Base-by-base conservation (phyloP, 768 basidiomycete species). In the Jaapia argillacea region DNA sequence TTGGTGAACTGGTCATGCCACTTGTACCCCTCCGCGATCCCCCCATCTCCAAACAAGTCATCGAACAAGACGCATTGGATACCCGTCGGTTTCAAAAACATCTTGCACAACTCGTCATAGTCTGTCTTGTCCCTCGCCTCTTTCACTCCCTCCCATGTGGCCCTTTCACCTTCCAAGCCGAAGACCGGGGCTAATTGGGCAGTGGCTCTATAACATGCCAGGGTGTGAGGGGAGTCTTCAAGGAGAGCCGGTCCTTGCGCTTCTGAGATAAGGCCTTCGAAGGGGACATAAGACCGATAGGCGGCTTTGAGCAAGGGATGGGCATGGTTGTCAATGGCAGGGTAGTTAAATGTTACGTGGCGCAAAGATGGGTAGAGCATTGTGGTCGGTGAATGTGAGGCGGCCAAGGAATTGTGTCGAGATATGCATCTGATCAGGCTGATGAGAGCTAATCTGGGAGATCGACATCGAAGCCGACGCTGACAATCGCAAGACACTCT, bases 321-420 rank as follows among this genome's bases (percentile, higher is more conserved):
- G 0, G 84, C 81, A 54, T 88, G 86, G 56, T 87, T 86, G 62
- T 88, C 85, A 54, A 85, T 82, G 1, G 74, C 75, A 16, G 79
- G 81, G 40, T 65, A 71, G 21, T 40, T 35, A 24, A 51, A 46
- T n/a, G n/a, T n/a, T n/a, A n/a, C n/a, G n/a, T n/a, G n/a, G n/a
- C n/a, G n/a, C n/a, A n/a, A n/a, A n/a, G n/a, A n/a, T n/a, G n/a
- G n/a, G n/a, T n/a, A n/a, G n/a, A n/a, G n/a, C n/a, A n/a, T n/a
- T n/a, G n/a, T n/a, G n/a, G n/a, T n/a, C n/a, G n/a, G n/a, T n/a
- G n/a, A n/a, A n/a, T n/a, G n/a, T n/a, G n/a, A n/a, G n/a, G n/a
- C n/a, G n/a, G n/a, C n/a, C n/a, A n/a, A n/a, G n/a, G n/a, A n/a
- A n/a, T n/a, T n/a, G n/a, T n/a, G n/a, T n/a, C n/a, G n/a, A n/a